Evolutionary conservation across 805 yeast species (phyloP).

Genomic region (Cyberlindnera mrakii): DNA sequence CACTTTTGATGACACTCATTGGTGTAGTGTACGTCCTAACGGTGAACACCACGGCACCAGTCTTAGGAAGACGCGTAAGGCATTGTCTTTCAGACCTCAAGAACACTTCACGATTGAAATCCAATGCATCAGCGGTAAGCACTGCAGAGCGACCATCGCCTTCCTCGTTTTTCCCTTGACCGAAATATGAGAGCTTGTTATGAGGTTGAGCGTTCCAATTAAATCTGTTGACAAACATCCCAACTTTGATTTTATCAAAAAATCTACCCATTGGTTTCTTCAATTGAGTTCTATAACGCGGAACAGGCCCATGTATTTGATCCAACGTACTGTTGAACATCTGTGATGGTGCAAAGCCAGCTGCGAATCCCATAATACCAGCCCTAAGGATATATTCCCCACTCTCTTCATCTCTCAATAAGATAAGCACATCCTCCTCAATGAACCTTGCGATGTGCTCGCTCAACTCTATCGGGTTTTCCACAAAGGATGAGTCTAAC

Average conservation of each 20-base stretch:
- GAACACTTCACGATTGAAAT: constrained; percentile 2
- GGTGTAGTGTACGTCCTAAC: constrained; percentile 1
- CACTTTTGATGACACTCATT: background rate
- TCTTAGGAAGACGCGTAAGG: constrained; percentile 1
- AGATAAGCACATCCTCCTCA: constrained; percentile 10
- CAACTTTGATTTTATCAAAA: constrained; percentile 1
- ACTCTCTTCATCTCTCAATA: background rate
- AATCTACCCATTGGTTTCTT: constrained; percentile 1
- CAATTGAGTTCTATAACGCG: constrained; percentile 1
- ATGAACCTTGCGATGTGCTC: constrained; percentile 5
- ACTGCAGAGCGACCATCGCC: background rate
- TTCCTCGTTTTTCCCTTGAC: background rate
- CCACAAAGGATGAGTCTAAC: constrained; percentile 9
- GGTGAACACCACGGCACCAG: background rate
- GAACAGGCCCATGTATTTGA: constrained; percentile 2
- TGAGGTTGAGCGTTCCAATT: constrained; percentile 3
- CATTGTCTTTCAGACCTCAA: constrained; percentile 3
- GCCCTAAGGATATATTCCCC: constrained; percentile 2
- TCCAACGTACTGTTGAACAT: background rate
- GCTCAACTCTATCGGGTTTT: constrained; percentile 5
- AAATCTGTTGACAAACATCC: constrained; percentile 1
- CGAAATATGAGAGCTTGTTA: constrained; percentile 3
- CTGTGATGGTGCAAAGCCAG: constrained; percentile 1
- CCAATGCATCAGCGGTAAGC: background rate
- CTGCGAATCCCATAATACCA: constrained; percentile 1